phyloP scores from a whole-genome alignment of 179 eudicot species.

The Actinidia chinensis region DNA sequence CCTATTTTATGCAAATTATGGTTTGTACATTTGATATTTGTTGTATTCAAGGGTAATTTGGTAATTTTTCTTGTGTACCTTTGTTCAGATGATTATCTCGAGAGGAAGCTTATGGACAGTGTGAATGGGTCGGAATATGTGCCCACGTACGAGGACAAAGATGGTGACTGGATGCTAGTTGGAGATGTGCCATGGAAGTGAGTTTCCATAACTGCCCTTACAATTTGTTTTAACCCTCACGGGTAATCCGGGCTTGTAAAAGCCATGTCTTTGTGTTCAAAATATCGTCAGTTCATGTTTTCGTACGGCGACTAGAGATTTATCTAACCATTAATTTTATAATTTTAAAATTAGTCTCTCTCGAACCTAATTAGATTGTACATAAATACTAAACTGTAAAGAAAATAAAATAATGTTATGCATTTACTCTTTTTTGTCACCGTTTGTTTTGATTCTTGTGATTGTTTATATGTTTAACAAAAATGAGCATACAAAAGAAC shows the following conservation, averaged over 20 bases:
- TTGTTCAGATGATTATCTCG: slow-evolving; percentile 42
- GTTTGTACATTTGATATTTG: too few relatives aligned
- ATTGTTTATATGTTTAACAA: too few relatives aligned
- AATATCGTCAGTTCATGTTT: too few relatives aligned
- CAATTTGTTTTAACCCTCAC: not conserved
- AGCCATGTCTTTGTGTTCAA: too few relatives aligned
- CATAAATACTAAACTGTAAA: not conserved
- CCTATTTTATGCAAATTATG: too few relatives aligned
- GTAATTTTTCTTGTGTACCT: not conserved
- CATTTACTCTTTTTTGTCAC: not conserved
- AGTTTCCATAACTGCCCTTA: slow-evolving; percentile 22
- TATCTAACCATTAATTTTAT: too few relatives aligned
- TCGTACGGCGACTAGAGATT: too few relatives aligned
- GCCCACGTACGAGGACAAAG: slow-evolving; percentile 84
- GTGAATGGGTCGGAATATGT: slow-evolving; percentile 61
- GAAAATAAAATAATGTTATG: not conserved
- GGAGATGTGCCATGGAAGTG: slow-evolving; percentile 95
- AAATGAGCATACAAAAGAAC: too few relatives aligned
- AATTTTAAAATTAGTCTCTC: too few relatives aligned
- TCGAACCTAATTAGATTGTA: too few relatives aligned
- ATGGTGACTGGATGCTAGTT: slow-evolving; percentile 96
- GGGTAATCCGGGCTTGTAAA: too few relatives aligned
- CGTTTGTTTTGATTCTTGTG: not conserved
- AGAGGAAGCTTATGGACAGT: slow-evolving; percentile 57
- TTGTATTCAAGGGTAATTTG: slow-evolving; percentile 6